Conservation (phyloP, 2,329 filamentous ascomycete species). For the Cladosporium austrohemisphaericum region DNA sequence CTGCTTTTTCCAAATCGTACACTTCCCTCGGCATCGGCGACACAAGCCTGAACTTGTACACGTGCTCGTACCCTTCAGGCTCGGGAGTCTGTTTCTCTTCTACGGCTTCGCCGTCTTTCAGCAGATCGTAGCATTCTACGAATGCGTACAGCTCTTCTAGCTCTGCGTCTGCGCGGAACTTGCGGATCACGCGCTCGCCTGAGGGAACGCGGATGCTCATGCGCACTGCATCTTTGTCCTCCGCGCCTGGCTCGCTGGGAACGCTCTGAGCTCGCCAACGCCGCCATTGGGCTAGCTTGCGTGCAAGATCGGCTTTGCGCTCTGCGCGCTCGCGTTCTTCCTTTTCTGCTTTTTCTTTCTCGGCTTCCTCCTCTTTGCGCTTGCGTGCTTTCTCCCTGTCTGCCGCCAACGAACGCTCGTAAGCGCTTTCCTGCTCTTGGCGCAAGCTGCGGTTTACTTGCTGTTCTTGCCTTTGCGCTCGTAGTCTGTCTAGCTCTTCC, state of each 20-base stretch:
- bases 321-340: slow-evolving; percentile 63
- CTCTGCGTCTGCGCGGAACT: slow-evolving; percentile 64
- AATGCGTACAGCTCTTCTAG: slow-evolving; percentile 94
- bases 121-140: slow-evolving; percentile 78
- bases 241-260: slow-evolving; percentile 61
- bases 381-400: slow-evolving; percentile 80
- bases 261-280: slow-evolving; percentile 71
- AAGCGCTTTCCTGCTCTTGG: slow-evolving; percentile 87
- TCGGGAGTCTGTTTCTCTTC: slow-evolving; percentile 42
- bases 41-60: slow-evolving; percentile 81
- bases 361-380: slow-evolving; percentile 70
- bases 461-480: slow-evolving; percentile 74
- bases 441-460: slow-evolving; percentile 75
- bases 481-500: slow-evolving; percentile 68
- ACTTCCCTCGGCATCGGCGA: slow-evolving; percentile 80
- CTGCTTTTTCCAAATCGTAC: slow-evolving; percentile 64
- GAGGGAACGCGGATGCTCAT: slow-evolving; percentile 60
- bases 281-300: slow-evolving; percentile 67
- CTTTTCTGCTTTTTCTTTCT: slow-evolving; percentile 57
- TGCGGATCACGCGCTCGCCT: slow-evolving; percentile 71
- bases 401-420: slow-evolving; percentile 83
- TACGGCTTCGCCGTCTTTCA: slow-evolving; percentile 20
- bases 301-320: slow-evolving; percentile 54
- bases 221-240: slow-evolving; percentile 68
- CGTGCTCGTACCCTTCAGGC: slow-evolving; percentile 70